Evolutionary conservation across 108 stramenopile species (phyloP).

Genomic region (Heterococcus sp.): DNA sequence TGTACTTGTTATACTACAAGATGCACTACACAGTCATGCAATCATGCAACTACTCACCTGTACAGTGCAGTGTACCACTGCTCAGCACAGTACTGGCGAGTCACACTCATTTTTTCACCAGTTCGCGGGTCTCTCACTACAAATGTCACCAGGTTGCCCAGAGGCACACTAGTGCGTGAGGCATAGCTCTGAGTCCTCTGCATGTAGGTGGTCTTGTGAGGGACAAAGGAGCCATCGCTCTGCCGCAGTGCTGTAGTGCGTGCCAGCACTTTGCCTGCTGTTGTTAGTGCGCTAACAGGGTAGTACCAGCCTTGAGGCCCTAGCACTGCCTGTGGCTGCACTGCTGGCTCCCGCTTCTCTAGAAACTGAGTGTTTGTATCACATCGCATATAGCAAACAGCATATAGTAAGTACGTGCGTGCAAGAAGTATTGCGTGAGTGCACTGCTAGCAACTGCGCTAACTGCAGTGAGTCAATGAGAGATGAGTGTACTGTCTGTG

Average conservation of each 20-base stretch:
- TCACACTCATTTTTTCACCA: conserved; percentile 6
- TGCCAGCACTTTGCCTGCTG: background rate
- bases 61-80: conserved; percentile 34
- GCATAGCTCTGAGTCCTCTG: conserved; percentile 35
- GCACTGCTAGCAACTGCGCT: too few species aligned
- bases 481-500: too few species aligned
- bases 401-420: too few species aligned
- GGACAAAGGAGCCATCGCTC: conserved; percentile 12
- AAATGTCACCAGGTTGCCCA: conserved; percentile 41
- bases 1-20: too few species aligned
- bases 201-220: conserved; percentile 20
- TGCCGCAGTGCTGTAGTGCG: conserved; percentile 33
- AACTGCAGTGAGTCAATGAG: too few species aligned
- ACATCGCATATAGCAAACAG: too few species aligned
- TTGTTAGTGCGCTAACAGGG: conserved; percentile 7
- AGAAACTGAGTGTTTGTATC: conserved; percentile 42
- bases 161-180: conserved; percentile 20
- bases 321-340: conserved; percentile 4
- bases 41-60: conserved; percentile 31
- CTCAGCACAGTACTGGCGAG: conserved; percentile 35
- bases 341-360: conserved; percentile 19
- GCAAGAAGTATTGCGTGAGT: too few species aligned
- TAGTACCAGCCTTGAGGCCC: conserved; percentile 33
- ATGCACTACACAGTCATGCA: too few species aligned
- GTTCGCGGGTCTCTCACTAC: conserved; percentile 17